These are phyloP conservation scores for Carex pumila DNA, from an alignment of 176 grass and related monocot genomes.

Conservation along the genomic window DNA sequence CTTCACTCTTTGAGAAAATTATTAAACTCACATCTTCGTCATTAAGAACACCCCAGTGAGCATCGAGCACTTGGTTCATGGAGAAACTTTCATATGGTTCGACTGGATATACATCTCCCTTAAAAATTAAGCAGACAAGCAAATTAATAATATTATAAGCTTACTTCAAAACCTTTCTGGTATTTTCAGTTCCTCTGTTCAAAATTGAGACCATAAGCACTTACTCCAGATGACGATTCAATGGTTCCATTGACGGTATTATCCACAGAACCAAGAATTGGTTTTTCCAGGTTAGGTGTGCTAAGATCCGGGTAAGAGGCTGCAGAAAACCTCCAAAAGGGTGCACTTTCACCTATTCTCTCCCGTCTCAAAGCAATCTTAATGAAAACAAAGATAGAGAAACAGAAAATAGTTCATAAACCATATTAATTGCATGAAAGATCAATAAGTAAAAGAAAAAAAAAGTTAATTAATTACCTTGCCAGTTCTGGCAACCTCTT, in stretches of 20 bases:
- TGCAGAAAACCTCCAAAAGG: slow-evolving; percentile 92
- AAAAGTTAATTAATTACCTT: slow-evolving; percentile 33
- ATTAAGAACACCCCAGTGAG: slow-evolving; percentile 88
- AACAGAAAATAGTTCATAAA: slow-evolving; percentile 1
- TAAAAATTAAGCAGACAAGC: slow-evolving; percentile 24
- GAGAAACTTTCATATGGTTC: slow-evolving; percentile 48
- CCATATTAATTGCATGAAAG: slow-evolving; percentile 4
- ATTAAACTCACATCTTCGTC: slow-evolving; percentile 83
- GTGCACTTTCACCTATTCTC: slow-evolving; percentile 79
- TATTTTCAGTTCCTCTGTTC: background rate
- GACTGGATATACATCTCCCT: slow-evolving; percentile 98
- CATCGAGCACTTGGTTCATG: slow-evolving; percentile 78
- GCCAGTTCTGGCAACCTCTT: slow-evolving; percentile 91
- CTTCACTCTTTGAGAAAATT: background rate
- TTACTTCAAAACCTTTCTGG: background rate
- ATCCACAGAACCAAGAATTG: slow-evolving; percentile 45
- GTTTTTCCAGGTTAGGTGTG: slow-evolving; percentile 24
- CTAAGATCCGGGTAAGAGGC: slow-evolving; percentile 89
- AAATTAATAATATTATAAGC: slow-evolving; percentile 17
- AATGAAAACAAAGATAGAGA: slow-evolving; percentile 5
- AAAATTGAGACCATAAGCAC: background rate
- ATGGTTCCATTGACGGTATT: slow-evolving; percentile 27
- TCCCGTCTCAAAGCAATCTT: slow-evolving; percentile 97
- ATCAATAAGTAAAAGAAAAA: slow-evolving; percentile 18
- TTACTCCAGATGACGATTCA: slow-evolving; percentile 18